A percentile compares a stretch with the other conserved stretches of the same genome.
Conservation (phyloP, 352 stramenopile species). For the Phytopythium litorale region DNA sequence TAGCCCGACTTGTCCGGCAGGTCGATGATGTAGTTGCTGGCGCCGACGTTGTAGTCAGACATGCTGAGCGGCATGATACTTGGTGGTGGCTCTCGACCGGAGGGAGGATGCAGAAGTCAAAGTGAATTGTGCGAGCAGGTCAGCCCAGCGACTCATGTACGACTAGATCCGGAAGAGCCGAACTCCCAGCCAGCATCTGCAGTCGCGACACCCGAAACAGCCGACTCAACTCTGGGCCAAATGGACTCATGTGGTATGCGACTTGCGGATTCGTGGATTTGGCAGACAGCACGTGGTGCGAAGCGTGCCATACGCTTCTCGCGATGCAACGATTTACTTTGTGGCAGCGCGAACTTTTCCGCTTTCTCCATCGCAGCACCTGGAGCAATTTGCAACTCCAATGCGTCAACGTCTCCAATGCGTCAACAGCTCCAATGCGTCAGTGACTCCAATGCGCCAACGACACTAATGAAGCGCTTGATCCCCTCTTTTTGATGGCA, state of each 20-base stretch:
- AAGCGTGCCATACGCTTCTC: background rate
- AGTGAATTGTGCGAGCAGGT: background rate
- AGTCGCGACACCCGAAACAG: constrained; percentile 4
- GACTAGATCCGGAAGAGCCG: background rate
- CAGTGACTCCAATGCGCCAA: too few species aligned
- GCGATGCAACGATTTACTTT: background rate
- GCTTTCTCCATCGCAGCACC: background rate
- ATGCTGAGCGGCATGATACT: constrained; percentile 5
- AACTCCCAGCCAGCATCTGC: background rate
- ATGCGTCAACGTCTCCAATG: too few species aligned
- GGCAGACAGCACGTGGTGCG: background rate
- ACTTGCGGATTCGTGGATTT: background rate
- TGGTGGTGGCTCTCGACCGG: background rate
- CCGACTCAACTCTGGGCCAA: background rate
- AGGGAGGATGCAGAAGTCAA: background rate
- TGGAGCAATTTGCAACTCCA: background rate
- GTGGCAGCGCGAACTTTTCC: background rate
- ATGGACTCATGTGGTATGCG: constrained; percentile 6
- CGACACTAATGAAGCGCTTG: too few species aligned
- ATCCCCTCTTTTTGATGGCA: too few species aligned
- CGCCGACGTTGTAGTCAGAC: constrained; percentile 12
- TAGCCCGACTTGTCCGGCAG: constrained; percentile 27
- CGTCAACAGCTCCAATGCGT: too few species aligned
- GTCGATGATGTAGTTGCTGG: constrained; percentile 22
- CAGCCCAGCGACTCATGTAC: background rate